Evolutionary conservation across 1,284 basidiomycete species (phyloP).

Genomic region (Malassezia pachydermatis): DNA sequence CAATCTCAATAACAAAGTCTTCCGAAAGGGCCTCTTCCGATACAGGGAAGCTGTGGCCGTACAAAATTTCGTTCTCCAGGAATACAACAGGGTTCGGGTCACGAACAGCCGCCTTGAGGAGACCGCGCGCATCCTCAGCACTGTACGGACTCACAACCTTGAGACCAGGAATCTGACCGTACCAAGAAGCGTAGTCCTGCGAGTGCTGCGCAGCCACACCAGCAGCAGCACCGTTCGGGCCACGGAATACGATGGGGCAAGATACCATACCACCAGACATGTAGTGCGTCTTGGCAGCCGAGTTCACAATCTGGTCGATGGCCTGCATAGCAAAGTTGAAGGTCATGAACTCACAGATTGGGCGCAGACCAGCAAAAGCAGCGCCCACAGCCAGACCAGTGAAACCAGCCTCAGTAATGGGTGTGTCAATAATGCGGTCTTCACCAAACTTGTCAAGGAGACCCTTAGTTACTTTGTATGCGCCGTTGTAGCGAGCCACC

Average conservation of each 20-base stretch:
- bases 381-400: slow-evolving; percentile 91
- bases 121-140: slow-evolving; percentile 93
- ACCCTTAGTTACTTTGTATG: slow-evolving; percentile 55
- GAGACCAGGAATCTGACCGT: slow-evolving; percentile 87
- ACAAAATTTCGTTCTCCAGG: slow-evolving; percentile 98
- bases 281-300: slow-evolving; percentile 99
- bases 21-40: slow-evolving; percentile 87
- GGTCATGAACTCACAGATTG: slow-evolving; percentile 99
- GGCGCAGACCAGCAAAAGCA: slow-evolving; percentile 82
- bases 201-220: slow-evolving; percentile 74
- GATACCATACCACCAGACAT: slow-evolving; percentile 98
- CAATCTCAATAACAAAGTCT: slow-evolving; percentile 82
- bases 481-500: slow-evolving; percentile 64
- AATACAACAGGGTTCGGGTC: slow-evolving; percentile 97
- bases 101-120: slow-evolving; percentile 92
- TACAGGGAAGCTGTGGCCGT: slow-evolving; percentile 93
- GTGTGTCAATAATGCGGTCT: slow-evolving; percentile 83
- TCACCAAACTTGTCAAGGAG: slow-evolving; percentile 98
- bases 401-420: slow-evolving; percentile 96
- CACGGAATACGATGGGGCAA: slow-evolving; percentile 97
- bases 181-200: slow-evolving; percentile 60
- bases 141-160: slow-evolving; percentile 97
- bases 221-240: slow-evolving; percentile 93
- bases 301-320: slow-evolving; percentile 99
- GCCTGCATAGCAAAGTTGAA: slow-evolving; percentile 59